Conservation (phyloP, 805 yeast species). For the Cyberlindnera mississippiensis region DNA sequence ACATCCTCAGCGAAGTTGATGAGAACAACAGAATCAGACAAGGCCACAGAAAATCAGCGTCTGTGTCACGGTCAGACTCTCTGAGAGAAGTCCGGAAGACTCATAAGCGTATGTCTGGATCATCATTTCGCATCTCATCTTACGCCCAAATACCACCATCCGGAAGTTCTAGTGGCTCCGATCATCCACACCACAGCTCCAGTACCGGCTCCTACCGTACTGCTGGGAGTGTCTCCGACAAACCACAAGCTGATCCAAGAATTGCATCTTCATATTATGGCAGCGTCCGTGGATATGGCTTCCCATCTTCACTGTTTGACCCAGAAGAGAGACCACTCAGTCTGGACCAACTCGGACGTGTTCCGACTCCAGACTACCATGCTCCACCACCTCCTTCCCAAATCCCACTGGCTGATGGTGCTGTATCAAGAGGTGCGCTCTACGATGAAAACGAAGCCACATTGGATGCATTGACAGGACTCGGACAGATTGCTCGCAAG, state of each 20-base stretch:
- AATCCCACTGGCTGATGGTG: too few species aligned
- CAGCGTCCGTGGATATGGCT: background rate
- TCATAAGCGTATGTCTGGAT: conserved; percentile 8
- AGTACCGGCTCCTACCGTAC: too few species aligned
- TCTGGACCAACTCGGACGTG: too few species aligned
- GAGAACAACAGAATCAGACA: conserved; percentile 2
- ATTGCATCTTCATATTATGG: background rate
- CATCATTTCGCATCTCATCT: conserved; percentile 9
- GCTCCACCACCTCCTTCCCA: conserved; percentile 21
- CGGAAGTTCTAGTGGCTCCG: background rate
- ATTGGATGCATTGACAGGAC: conserved; percentile 1
- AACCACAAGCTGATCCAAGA: background rate
- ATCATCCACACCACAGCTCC: background rate
- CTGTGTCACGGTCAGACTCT: conserved; percentile 10
- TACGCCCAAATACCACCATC: conserved; percentile 2
- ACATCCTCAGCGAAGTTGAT: conserved; percentile 18
- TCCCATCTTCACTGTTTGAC: too few species aligned
- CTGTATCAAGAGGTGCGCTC: too few species aligned
- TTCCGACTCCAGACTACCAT: conserved; percentile 15
- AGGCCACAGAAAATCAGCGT: conserved; percentile 5
- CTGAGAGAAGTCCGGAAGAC: conserved; percentile 4
- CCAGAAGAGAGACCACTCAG: too few species aligned
- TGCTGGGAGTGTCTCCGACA: too few species aligned
- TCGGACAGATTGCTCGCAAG: background rate
- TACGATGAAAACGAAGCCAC: background rate